A percentile compares a stretch with the other conserved stretches of the same genome.
Evolutionary conservation across 345 rosid species (phyloP).

Genomic region (Turritis glabra): DNA sequence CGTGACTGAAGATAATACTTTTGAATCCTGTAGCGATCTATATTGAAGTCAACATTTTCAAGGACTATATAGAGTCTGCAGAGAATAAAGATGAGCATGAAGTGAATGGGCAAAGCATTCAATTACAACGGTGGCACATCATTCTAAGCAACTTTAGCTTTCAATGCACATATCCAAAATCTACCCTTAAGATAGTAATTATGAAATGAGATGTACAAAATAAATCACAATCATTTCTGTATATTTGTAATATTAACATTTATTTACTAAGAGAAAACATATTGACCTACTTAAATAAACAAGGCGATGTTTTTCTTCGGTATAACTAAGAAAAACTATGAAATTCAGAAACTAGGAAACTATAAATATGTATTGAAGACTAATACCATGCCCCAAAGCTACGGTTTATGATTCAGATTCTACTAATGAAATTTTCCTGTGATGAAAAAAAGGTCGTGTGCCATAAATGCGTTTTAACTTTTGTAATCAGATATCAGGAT

Average conservation of each 20-base stretch:
- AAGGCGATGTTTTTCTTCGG: no score
- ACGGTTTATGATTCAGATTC: background rate
- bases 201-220: background rate
- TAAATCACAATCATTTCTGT: background rate
- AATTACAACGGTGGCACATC: conserved; percentile 37
- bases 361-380: background rate
- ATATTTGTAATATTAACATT: background rate
- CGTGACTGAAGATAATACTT: background rate
- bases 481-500: background rate
- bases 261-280: background rate
- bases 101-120: conserved; percentile 33
- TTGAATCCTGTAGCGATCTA: background rate
- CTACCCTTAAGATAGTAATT: background rate
- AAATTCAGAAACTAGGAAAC: background rate
- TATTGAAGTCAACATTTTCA: background rate
- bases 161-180: background rate
- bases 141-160: conserved; percentile 16
- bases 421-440: background rate
- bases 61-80: background rate
- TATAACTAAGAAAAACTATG: background rate
- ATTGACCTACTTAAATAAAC: background rate
- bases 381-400: background rate
- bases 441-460: background rate
- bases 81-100: conserved; percentile 16
- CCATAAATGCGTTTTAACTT: background rate